Evolutionary conservation across 2,329 filamentous ascomycete species (phyloP).

Genomic region (Knufia petricola): DNA sequence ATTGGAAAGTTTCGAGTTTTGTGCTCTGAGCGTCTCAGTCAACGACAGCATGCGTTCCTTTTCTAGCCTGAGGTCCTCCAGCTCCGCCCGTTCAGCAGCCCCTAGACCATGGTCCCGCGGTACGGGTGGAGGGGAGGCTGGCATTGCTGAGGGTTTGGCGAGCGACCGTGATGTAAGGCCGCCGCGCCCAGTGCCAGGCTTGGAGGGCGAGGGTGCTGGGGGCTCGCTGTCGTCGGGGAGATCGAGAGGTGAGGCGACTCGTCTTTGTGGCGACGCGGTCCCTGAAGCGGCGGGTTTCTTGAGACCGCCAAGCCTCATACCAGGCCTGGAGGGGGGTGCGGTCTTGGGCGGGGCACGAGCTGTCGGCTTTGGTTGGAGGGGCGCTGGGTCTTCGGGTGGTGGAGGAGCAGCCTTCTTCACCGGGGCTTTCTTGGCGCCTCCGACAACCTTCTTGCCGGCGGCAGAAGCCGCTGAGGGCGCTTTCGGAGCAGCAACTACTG

Average conservation of each 20-base stretch:
- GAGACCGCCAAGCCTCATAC: constrained; percentile 35
- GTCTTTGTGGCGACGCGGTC: constrained; percentile 30
- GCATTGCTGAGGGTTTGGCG: constrained; percentile 56
- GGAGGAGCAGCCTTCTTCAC: constrained; percentile 42
- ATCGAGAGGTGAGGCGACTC: constrained; percentile 33
- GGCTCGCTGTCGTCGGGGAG: constrained; percentile 35
- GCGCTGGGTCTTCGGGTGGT: constrained; percentile 43
- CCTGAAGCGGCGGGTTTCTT: constrained; percentile 31
- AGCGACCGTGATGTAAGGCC: constrained; percentile 80
- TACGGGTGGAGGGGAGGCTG: constrained; percentile 43
- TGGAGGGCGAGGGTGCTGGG: constrained; percentile 41
- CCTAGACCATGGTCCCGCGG: constrained; percentile 57
- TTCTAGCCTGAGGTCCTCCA: constrained; percentile 76
- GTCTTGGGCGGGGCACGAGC: constrained; percentile 35
- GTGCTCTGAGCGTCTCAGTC: constrained; percentile 70
- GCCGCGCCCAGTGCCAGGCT: constrained; percentile 57
- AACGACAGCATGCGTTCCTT: constrained; percentile 68
- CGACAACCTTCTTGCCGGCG: constrained; percentile 44
- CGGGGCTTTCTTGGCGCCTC: constrained; percentile 43
- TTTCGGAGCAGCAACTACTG: constrained; percentile 52
- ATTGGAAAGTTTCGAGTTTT: constrained; percentile 69
- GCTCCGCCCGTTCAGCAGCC: constrained; percentile 77
- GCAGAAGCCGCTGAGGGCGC: constrained; percentile 42
- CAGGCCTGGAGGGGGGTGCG: constrained; percentile 33
- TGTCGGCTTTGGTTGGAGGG: constrained; percentile 40